phyloP scores from a whole-genome alignment of 169 alveolate species.

The Babesia bovis region DNA sequence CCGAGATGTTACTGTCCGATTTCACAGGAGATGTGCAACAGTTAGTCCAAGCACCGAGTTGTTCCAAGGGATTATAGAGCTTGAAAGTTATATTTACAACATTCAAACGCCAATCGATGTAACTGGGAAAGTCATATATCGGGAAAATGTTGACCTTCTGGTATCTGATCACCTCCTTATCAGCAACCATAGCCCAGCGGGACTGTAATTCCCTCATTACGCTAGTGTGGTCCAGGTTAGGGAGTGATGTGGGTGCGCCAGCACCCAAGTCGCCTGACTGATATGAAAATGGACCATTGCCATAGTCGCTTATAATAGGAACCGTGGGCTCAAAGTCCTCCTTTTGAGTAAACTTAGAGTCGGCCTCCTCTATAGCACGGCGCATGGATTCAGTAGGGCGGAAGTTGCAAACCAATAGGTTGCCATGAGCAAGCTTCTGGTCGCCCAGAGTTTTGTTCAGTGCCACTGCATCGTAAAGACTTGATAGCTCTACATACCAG shows the following conservation, averaged over 20 bases:
- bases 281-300: slow-evolving; percentile 11
- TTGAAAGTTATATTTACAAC: slow-evolving; percentile 42
- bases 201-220: slow-evolving; percentile 1
- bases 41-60: slow-evolving; percentile 53
- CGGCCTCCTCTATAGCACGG: slow-evolving; percentile 37
- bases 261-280: slow-evolving; percentile 17
- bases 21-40: slow-evolving; percentile 35
- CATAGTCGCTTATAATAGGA: slow-evolving; percentile 14
- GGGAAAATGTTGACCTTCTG: slow-evolving; percentile 28
- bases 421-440: slow-evolving; percentile 52
- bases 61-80: slow-evolving; percentile 50
- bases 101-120: slow-evolving; percentile 50
- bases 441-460: slow-evolving; percentile 35
- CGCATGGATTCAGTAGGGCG: slow-evolving; percentile 65
- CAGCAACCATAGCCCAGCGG: slow-evolving; percentile 13
- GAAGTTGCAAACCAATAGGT: slow-evolving; percentile 56
- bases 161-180: background rate
- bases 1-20: background rate
- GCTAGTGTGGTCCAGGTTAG: background rate
- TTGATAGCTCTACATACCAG: slow-evolving; percentile 61
- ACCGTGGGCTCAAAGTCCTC: slow-evolving; percentile 62
- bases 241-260: background rate
- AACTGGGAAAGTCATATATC: slow-evolving; percentile 64
- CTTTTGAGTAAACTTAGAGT: slow-evolving; percentile 32
- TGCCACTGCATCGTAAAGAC: slow-evolving; percentile 36